Evolutionary conservation across 2,329 filamentous ascomycete species (phyloP).

Genomic region (Talaromyces sp.): DNA sequence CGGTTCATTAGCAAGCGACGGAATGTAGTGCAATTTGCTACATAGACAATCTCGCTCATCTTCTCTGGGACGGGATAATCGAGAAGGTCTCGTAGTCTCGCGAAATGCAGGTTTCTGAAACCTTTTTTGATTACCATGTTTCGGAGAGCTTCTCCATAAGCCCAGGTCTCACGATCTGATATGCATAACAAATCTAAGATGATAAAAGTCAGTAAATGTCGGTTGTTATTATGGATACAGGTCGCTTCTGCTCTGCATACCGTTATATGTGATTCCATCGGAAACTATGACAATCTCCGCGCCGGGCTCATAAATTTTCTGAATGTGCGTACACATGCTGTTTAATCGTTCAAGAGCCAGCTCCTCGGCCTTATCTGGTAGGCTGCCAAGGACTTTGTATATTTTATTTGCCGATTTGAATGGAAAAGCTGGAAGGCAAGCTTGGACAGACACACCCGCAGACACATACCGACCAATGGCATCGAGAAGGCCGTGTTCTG

Average conservation of each 20-base stretch:
- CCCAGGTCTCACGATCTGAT: slow-evolving; percentile 48
- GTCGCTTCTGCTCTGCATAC: slow-evolving; percentile 28
- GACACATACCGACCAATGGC: slow-evolving; percentile 10
- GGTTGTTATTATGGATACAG: background rate
- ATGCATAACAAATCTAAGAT: slow-evolving; percentile 51
- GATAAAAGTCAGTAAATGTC: background rate
- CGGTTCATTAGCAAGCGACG: slow-evolving; percentile 12
- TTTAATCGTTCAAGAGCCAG: slow-evolving; percentile 52
- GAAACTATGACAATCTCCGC: slow-evolving; percentile 53
- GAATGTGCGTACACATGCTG: slow-evolving; percentile 48
- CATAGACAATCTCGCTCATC: slow-evolving; percentile 10
- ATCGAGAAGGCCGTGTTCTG: background rate
- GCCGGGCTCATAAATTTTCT: slow-evolving; percentile 48
- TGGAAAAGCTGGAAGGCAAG: slow-evolving; percentile 55
- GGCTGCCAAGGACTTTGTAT: slow-evolving; percentile 54
- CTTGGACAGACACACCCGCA: background rate
- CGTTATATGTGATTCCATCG: slow-evolving; percentile 57
- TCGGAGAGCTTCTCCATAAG: slow-evolving; percentile 50
- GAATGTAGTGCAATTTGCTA: slow-evolving; percentile 15
- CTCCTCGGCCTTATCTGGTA: slow-evolving; percentile 57
- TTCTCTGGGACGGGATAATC: slow-evolving; percentile 1
- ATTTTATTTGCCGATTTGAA: slow-evolving; percentile 60
- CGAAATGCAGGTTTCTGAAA: slow-evolving; percentile 49
- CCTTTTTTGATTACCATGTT: slow-evolving; percentile 36
- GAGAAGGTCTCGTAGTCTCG: slow-evolving; percentile 40